phyloP scores from a whole-genome alignment of 1,284 basidiomycete genomes.

The Takashimella koratensis region DNA sequence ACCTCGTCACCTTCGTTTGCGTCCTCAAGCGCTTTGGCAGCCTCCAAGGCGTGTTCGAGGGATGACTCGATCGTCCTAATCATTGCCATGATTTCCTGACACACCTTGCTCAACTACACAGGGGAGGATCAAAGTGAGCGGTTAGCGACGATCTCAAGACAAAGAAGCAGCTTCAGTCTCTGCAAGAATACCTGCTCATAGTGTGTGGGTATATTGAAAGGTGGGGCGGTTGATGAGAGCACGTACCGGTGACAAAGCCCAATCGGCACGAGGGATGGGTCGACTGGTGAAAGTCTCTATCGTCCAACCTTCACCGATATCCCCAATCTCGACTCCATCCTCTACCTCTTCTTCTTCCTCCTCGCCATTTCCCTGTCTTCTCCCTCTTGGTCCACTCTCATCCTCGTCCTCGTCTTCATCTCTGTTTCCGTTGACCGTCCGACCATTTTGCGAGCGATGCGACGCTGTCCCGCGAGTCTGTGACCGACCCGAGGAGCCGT shows the following conservation, averaged over 20 bases:
- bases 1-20: conserved; percentile 27
- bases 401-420: conserved; percentile 62
- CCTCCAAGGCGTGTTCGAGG: conserved; percentile 14
- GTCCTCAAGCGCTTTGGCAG: conserved; percentile 28
- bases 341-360: conserved; percentile 13
- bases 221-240: too few relatives aligned
- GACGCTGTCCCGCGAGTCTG: not conserved
- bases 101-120: too few relatives aligned
- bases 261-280: too few relatives aligned
- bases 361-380: conserved; percentile 10
- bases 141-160: too few relatives aligned
- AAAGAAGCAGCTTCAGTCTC: too few relatives aligned
- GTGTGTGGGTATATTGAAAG: too few relatives aligned
- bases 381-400: too few relatives aligned
- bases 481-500: not conserved
- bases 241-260: too few relatives aligned
- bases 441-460: too few relatives aligned
- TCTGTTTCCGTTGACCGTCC: conserved; percentile 37
- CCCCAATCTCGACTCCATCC: not conserved
- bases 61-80: conserved; percentile 18
- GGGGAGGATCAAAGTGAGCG: too few relatives aligned
- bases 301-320: conserved; percentile 23
- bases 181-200: too few relatives aligned
- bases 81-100: conserved; percentile 9
- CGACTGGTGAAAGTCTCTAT: conserved; percentile 22